Percentiles rank a stretch among this genome's conserved stretches.
These are phyloP conservation scores for Vigna nakashimae DNA, from an alignment of 306 rosid species.

Conservation along the genomic window DNA sequence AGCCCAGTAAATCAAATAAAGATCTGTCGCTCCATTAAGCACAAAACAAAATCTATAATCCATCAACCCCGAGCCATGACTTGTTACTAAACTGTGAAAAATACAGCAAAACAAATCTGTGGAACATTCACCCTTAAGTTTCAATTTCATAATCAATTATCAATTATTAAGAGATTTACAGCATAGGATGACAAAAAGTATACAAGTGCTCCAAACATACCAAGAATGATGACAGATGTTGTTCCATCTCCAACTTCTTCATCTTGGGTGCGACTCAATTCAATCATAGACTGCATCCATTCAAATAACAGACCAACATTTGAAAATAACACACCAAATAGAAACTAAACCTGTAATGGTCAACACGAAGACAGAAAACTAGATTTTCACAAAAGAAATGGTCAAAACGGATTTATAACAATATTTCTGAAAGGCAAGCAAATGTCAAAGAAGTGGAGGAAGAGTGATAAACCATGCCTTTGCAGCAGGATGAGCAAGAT, in stretches of 20 bases:
- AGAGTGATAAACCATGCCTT: slow-evolving; percentile 60
- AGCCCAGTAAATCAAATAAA: slow-evolving; percentile 2
- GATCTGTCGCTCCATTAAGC: slow-evolving; percentile 6
- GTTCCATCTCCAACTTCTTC: slow-evolving; percentile 99
- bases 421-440: slow-evolving; percentile 4
- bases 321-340: slow-evolving; percentile 33
- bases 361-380: background rate
- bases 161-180: background rate
- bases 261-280: slow-evolving; percentile 94
- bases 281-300: slow-evolving; percentile 85
- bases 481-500: slow-evolving; percentile 97
- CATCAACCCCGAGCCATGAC: background rate
- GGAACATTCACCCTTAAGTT: background rate
- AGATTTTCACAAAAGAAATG: background rate
- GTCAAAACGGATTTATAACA: background rate
- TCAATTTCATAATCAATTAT: slow-evolving; percentile 25
- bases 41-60: slow-evolving; percentile 22
- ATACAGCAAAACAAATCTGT: background rate
- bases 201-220: slow-evolving; percentile 51
- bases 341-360: slow-evolving; percentile 19
- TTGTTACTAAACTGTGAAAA: background rate
- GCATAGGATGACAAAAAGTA: slow-evolving; percentile 7
- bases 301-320: slow-evolving; percentile 31
- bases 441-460: slow-evolving; percentile 25
- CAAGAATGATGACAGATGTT: slow-evolving; percentile 95